phyloP scores from a whole-genome alignment of 108 stramenopile genomes.

The Cyclostephanos tholiformis region DNA sequence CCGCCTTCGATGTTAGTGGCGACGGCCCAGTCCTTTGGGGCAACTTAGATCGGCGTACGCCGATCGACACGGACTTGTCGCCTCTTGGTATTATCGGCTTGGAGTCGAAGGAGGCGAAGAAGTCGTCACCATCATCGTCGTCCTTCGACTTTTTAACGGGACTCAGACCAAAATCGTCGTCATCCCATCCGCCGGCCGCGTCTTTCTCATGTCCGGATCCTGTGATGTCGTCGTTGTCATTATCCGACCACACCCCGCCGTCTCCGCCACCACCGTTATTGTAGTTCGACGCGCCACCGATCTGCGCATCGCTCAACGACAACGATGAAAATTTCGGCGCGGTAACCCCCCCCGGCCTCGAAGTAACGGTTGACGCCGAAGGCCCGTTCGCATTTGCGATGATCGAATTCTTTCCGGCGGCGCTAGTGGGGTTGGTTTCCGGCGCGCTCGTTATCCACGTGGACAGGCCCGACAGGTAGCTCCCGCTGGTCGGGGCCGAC shows the following conservation, averaged over 20 bases:
- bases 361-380: slow-evolving; percentile 15
- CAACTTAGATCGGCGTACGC: background rate
- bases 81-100: slow-evolving; percentile 21
- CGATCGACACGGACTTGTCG: background rate
- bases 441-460: slow-evolving; percentile 72
- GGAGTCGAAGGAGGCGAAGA: slow-evolving; percentile 68
- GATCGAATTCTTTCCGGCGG: slow-evolving; percentile 5
- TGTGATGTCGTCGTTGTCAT: slow-evolving; percentile 24
- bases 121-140: slow-evolving; percentile 51
- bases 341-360: slow-evolving; percentile 23
- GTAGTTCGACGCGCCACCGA: slow-evolving; percentile 50
- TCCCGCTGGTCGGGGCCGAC: slow-evolving; percentile 47
- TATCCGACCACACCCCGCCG: slow-evolving; percentile 29
- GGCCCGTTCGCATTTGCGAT: slow-evolving; percentile 12
- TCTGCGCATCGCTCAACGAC: slow-evolving; percentile 58
- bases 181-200: slow-evolving; percentile 17
- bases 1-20: slow-evolving; percentile 25
- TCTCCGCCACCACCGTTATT: slow-evolving; percentile 3
- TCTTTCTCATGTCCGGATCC: slow-evolving; percentile 1
- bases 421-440: slow-evolving; percentile 14
- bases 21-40: slow-evolving; percentile 30
- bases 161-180: slow-evolving; percentile 19
- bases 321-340: slow-evolving; percentile 57
- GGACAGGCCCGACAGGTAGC: slow-evolving; percentile 70
- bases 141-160: slow-evolving; percentile 4